Base-by-base conservation (phyloP, 148 eudicot genomes). In the Pharnaceum exiguum region DNA sequence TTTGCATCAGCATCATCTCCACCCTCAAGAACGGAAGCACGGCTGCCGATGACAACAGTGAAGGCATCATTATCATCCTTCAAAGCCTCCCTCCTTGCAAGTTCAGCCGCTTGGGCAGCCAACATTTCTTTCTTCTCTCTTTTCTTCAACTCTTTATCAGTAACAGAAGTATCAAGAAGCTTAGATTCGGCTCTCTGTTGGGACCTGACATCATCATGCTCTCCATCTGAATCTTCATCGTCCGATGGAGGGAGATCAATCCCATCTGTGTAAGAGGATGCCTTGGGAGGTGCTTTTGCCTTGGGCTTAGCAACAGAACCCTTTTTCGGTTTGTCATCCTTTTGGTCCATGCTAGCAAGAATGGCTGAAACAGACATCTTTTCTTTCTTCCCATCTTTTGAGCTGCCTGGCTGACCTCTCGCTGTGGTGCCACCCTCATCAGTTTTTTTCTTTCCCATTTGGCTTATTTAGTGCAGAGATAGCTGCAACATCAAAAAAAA, bases 1-100 rank as follows among this genome's bases (percentile, higher is more conserved):
- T 82, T 82, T 5, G 87, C 87, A 63, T 82, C 87, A 46, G 87
- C 83, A 11, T 78, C 87, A 72, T 72, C 80, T 42, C 74, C 78
- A 10, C 83, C 80, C 16, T 81, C 86, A 29, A 81, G 82, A 28
- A 66, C 80, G 7, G 86, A 75, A 46, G 82, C 80, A 48, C 76
- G 62, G 39, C 78, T 72, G 19, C 82, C 86, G 57, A 82, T 77
- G 30, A 79, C 87, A 17, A 82, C 87, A 28, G 81, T 76, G 51
- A 82, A 82, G 1, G 87, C 87, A 73, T 51, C 55, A 28, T 4
- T 36, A 23, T 51, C 55, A n/a, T 51, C 55, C 55, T 15, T 55
- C 45, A 55, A 55, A 31, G 59, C 59, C 12, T 55, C 59, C 31
- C 25, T 55, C 38, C 24, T 55, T 5, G 59, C 72, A 13, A 7